These are phyloP conservation scores for Scolecobasidium constrictum DNA, from an alignment of 2,329 filamentous ascomycete genomes.

Conservation along the genomic window DNA sequence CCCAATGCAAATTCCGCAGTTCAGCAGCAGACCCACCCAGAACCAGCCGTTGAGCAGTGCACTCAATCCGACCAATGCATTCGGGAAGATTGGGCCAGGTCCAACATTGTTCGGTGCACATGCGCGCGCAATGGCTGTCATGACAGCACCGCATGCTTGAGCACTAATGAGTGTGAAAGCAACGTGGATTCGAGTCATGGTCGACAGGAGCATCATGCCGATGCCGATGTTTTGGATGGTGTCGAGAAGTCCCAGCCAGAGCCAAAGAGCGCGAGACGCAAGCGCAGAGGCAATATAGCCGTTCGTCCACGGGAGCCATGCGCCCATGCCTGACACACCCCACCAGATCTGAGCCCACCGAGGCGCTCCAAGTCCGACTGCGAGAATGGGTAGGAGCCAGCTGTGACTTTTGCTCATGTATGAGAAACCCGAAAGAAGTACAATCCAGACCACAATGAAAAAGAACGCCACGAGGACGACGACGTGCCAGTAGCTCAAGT, in stretches of 20 bases:
- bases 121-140: conserved; percentile 51
- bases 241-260: conserved; percentile 58
- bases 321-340: conserved; percentile 49
- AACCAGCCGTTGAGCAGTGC: conserved; percentile 48
- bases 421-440: conserved; percentile 40
- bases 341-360: conserved; percentile 60
- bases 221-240: conserved; percentile 55
- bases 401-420: conserved; percentile 48
- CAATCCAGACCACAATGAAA: conserved; percentile 45
- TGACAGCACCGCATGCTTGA: conserved; percentile 50
- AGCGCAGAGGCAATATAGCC: conserved; percentile 43
- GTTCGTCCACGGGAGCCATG: conserved; percentile 53
- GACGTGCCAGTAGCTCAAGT: conserved; percentile 46
- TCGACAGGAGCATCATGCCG: conserved; percentile 57
- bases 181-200: conserved; percentile 54
- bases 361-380: conserved; percentile 54
- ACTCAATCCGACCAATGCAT: conserved; percentile 41
- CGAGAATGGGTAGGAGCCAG: conserved; percentile 58
- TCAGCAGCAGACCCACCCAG: conserved; percentile 48
- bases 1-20: conserved; percentile 47
- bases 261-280: conserved; percentile 48
- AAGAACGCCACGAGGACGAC: conserved; percentile 45
- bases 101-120: conserved; percentile 51
- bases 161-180: conserved; percentile 49
- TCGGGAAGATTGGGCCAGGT: conserved; percentile 51